Evolutionary conservation across 108 stramenopile species (phyloP).

Genomic region (Nitzschia sp.): DNA sequence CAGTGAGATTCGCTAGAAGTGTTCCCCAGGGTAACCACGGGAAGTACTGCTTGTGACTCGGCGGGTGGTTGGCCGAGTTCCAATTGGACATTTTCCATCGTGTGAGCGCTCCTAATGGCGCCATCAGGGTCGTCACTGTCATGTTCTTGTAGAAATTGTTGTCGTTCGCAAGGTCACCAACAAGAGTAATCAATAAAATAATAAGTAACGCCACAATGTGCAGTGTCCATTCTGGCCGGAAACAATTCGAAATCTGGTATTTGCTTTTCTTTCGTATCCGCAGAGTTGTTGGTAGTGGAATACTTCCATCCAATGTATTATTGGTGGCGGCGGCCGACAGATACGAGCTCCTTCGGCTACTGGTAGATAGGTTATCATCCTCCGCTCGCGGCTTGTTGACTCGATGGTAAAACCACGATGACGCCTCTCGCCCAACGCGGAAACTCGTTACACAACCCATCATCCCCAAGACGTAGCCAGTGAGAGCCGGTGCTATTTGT

Average conservation of each 20-base stretch:
- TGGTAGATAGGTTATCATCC: neutral
- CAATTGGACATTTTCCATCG: conserved; percentile 61
- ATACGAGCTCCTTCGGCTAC: too few species aligned
- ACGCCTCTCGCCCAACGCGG: conserved; percentile 46
- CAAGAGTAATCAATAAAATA: conserved; percentile 43
- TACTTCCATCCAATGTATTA: neutral
- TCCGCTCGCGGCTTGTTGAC: neutral
- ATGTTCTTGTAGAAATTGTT: conserved; percentile 62
- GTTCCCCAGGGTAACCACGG: conserved; percentile 78
- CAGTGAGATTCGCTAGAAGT: conserved; percentile 59
- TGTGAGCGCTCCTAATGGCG: conserved; percentile 62
- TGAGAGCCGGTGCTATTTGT: conserved; percentile 59
- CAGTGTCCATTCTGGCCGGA: neutral
- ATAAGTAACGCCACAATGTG: conserved; percentile 17
- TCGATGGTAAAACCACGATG: neutral
- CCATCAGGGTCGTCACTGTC: conserved; percentile 48
- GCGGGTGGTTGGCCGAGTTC: conserved; percentile 32
- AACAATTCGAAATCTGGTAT: too few species aligned
- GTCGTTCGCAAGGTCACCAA: conserved; percentile 48
- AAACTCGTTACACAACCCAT: conserved; percentile 46
- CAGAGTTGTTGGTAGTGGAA: neutral
- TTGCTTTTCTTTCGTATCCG: neutral
- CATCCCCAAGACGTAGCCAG: conserved; percentile 74
- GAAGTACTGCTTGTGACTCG: neutral
- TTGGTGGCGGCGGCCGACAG: too few species aligned